These are phyloP conservation scores for Beverwykella pulmonaria DNA, from an alignment of 495 filamentous ascomycete species.

Conservation along the genomic window DNA sequence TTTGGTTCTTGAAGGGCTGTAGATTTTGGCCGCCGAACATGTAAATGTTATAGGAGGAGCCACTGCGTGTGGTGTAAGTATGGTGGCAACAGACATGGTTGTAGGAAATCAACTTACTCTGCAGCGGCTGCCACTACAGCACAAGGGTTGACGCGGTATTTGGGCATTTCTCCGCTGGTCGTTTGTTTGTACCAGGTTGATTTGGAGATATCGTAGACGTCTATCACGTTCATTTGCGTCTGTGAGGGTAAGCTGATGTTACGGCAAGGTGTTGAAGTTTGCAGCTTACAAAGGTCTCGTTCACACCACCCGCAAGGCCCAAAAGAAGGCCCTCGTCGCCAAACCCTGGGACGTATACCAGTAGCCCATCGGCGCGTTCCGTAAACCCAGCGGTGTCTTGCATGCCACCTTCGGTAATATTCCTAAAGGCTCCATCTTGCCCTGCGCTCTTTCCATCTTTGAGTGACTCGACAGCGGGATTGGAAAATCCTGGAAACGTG, in stretches of 20 bases:
- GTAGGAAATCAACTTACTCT: constrained; percentile 31
- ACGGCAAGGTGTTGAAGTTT: too few species aligned
- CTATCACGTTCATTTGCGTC: constrained; percentile 71
- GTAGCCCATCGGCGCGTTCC: constrained; percentile 69
- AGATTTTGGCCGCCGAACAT: constrained; percentile 77
- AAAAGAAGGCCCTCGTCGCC: constrained; percentile 69
- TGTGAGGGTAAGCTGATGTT: constrained; percentile 29
- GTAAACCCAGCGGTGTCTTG: constrained; percentile 66
- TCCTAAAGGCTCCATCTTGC: constrained; percentile 61
- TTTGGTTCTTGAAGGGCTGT: constrained; percentile 59
- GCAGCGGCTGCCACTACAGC: constrained; percentile 70
- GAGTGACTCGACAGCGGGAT: constrained; percentile 59
- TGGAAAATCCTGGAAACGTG: constrained; percentile 66
- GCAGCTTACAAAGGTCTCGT: constrained; percentile 56
- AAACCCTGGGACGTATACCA: constrained; percentile 74
- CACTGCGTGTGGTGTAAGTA: constrained; percentile 48
- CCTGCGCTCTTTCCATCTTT: constrained; percentile 54
- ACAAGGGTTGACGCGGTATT: constrained; percentile 72
- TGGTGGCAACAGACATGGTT: neutral
- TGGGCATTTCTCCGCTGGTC: constrained; percentile 63
- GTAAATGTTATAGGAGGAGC: constrained; percentile 72
- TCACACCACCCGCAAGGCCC: constrained; percentile 68
- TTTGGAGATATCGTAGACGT: constrained; percentile 76
- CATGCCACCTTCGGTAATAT: constrained; percentile 70
- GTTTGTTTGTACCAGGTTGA: constrained; percentile 78